Percentiles rank a stretch among this genome's conserved stretches.
These are phyloP conservation scores for Aureobasidium sp. DNA, from an alignment of 2,329 filamentous ascomycete genomes.

Conservation along the genomic window DNA sequence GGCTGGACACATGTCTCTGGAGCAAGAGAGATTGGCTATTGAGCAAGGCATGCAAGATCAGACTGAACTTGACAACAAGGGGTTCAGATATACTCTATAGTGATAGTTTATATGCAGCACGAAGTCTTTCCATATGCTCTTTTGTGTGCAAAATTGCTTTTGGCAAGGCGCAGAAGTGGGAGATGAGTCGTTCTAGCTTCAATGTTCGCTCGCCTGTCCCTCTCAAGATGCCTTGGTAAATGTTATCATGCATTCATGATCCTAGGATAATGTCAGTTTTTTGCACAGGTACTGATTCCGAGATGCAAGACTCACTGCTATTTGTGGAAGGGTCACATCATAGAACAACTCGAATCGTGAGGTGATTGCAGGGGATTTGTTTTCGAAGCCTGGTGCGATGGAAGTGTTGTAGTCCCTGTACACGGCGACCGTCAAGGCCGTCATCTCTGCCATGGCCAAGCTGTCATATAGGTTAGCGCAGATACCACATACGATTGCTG, in stretches of 20 bases:
- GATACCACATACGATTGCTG: background rate
- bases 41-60: slow-evolving; percentile 50
- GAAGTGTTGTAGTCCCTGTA: slow-evolving; percentile 39
- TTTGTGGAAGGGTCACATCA: slow-evolving; percentile 27
- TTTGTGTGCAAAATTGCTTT: too few species aligned
- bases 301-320: slow-evolving; percentile 18
- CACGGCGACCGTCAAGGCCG: slow-evolving; percentile 38
- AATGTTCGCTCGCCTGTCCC: too few species aligned
- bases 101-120: background rate
- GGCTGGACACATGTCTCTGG: slow-evolving; percentile 30
- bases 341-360: slow-evolving; percentile 38
- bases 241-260: too few species aligned
- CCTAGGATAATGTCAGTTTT: too few species aligned
- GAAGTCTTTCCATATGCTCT: too few species aligned
- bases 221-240: too few species aligned
- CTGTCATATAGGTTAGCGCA: slow-evolving; percentile 22
- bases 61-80: slow-evolving; percentile 51
- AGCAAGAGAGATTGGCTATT: slow-evolving; percentile 45
- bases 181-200: too few species aligned
- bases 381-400: slow-evolving; percentile 25
- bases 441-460: slow-evolving; percentile 47
- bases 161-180: too few species aligned
- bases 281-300: too few species aligned
- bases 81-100: slow-evolving; percentile 45
- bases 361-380: slow-evolving; percentile 34